These are phyloP conservation scores for Pontederia paniculata DNA, from an alignment of 176 grass and related monocot genomes.

Conservation along the genomic window DNA sequence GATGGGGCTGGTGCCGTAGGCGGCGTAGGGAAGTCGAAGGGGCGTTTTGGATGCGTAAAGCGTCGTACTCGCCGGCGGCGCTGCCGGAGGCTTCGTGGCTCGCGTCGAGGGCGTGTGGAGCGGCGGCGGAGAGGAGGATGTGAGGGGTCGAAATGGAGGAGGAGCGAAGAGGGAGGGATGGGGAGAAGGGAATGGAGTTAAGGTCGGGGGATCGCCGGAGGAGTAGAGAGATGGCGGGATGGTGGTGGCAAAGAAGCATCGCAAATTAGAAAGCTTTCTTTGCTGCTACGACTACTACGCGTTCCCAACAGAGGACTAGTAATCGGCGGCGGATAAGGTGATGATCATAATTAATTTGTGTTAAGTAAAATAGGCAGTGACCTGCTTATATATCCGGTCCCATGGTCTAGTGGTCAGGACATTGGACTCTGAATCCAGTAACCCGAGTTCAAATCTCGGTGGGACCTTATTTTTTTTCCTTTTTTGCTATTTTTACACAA, in stretches of 20 bases:
- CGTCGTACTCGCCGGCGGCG: neutral
- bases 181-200: neutral
- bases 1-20: slow-evolving; percentile 10
- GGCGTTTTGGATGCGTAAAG: slow-evolving; percentile 49
- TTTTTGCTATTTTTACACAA: too few species aligned
- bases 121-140: neutral
- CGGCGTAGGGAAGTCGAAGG: slow-evolving; percentile 14
- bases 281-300: too few species aligned
- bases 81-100: neutral
- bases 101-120: neutral
- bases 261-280: too few species aligned
- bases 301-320: too few species aligned
- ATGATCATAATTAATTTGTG: too few species aligned
- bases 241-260: neutral
- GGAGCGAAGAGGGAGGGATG: neutral
- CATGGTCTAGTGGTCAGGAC: too few species aligned
- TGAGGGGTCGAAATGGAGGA: neutral
- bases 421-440: too few species aligned
- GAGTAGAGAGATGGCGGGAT: neutral
- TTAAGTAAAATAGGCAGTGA: too few species aligned
- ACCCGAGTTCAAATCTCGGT: too few species aligned
- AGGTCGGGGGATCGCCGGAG: slow-evolving; percentile 4
- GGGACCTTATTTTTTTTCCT: too few species aligned
- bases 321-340: too few species aligned
- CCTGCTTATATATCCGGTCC: too few species aligned